Evolutionary conservation across 2,329 filamentous ascomycete species (phyloP).

Genomic region (Talaromyces sp.): DNA sequence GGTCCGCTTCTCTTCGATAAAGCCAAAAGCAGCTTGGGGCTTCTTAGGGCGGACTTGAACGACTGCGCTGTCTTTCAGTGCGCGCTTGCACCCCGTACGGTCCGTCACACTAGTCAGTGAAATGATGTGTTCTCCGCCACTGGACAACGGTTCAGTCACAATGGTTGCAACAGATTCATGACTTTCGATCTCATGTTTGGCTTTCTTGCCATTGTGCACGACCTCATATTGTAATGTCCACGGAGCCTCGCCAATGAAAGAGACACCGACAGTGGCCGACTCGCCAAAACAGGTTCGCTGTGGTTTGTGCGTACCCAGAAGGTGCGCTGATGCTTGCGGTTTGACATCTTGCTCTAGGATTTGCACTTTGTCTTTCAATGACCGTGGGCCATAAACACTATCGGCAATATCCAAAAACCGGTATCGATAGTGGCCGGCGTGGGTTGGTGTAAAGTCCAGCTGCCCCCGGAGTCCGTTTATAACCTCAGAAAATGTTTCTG

Average conservation of each 20-base stretch:
- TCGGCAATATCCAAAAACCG: constrained; percentile 80
- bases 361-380: constrained; percentile 61
- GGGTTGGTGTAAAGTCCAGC: constrained; percentile 75
- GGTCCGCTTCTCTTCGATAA: constrained; percentile 74
- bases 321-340: constrained; percentile 77
- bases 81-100: constrained; percentile 79
- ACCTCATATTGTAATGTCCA: constrained; percentile 92
- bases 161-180: constrained; percentile 65
- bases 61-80: constrained; percentile 78
- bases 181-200: constrained; percentile 66
- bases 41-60: constrained; percentile 85
- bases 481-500: constrained; percentile 53
- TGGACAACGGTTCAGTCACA: constrained; percentile 68
- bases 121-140: constrained; percentile 87
- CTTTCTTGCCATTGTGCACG: constrained; percentile 82
- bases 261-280: constrained; percentile 69
- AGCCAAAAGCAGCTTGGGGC: constrained; percentile 80
- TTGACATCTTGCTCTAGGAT: constrained; percentile 86
- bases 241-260: constrained; percentile 76
- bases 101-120: constrained; percentile 85
- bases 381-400: constrained; percentile 69
- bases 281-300: constrained; percentile 79
- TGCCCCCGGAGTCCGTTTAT: constrained; percentile 77
- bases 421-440: constrained; percentile 84
- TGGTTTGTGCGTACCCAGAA: constrained; percentile 58